phyloP scores from a whole-genome alignment of 2,329 filamentous ascomycete genomes.

The Fusarium solani-melongenae region DNA sequence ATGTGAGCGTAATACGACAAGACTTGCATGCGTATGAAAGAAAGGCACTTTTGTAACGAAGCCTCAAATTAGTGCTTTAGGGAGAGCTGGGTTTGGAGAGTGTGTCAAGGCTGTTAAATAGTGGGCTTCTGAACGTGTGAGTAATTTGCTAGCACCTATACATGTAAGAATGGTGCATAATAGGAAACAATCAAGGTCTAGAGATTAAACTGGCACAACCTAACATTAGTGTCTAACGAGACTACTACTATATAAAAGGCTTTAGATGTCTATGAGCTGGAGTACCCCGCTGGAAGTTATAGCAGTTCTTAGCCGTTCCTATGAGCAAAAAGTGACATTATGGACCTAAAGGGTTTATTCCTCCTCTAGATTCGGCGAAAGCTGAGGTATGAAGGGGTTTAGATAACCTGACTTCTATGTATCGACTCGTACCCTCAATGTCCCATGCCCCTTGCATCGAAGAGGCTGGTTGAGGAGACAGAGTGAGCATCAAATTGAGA shows the following conservation, averaged over 20 bases:
- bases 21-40: neutral
- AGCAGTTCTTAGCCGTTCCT: neutral
- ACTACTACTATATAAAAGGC: neutral
- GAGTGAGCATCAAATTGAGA: neutral
- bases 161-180: neutral
- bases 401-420: too few species aligned
- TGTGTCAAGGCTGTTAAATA: neutral
- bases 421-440: neutral
- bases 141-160: neutral
- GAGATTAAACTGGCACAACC: too few species aligned
- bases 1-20: neutral
- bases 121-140: neutral
- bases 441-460: neutral
- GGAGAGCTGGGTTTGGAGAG: neutral
- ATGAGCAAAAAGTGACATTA: too few species aligned
- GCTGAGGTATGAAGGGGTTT: too few species aligned
- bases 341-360: too few species aligned
- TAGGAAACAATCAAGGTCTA: neutral
- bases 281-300: neutral
- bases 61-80: too few species aligned
- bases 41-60: neutral
- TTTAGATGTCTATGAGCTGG: neutral
- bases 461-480: neutral
- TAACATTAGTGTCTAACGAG: neutral
- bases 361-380: too few species aligned